Conservation (phyloP, 1,284 basidiomycete species). For the Ganoderma lucidum region DNA sequence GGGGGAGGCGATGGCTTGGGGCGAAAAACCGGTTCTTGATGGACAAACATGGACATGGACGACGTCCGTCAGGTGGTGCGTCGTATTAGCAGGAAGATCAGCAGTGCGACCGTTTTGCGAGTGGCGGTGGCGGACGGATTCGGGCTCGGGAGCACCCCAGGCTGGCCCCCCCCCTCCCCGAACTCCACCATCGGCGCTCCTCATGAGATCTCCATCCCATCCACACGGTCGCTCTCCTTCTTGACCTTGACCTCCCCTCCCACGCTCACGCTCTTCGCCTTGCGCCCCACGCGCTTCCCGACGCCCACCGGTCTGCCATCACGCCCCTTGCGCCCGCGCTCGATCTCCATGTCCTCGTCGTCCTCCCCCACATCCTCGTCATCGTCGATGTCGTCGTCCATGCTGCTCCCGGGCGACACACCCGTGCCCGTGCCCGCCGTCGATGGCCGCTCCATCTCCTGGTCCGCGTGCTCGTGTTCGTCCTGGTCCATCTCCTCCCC, state of each 20-base stretch:
- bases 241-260: conserved; percentile 41
- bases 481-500: conserved; percentile 42
- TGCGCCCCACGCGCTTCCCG: conserved; percentile 34
- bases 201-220: conserved; percentile 35
- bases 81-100: not conserved
- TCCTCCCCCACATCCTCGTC: conserved; percentile 33
- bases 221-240: conserved; percentile 36
- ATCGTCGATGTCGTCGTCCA: conserved; percentile 36
- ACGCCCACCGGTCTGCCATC: conserved; percentile 41
- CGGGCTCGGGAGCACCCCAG: not conserved
- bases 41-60: conserved; percentile 1
- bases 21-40: not conserved
- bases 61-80: no score
- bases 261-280: conserved; percentile 34
- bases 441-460: conserved; percentile 40
- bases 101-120: conserved; percentile 16
- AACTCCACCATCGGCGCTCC: conserved; percentile 10
- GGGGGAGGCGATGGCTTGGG: not conserved
- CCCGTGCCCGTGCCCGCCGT: conserved; percentile 34
- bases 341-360: conserved; percentile 36
- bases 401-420: conserved; percentile 31
- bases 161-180: not conserved
- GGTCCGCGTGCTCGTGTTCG: conserved; percentile 35
- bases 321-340: conserved; percentile 40
- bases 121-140: not conserved